phyloP scores from a whole-genome alignment of 805 yeast genomes.

The Starmerella riodocensis region DNA sequence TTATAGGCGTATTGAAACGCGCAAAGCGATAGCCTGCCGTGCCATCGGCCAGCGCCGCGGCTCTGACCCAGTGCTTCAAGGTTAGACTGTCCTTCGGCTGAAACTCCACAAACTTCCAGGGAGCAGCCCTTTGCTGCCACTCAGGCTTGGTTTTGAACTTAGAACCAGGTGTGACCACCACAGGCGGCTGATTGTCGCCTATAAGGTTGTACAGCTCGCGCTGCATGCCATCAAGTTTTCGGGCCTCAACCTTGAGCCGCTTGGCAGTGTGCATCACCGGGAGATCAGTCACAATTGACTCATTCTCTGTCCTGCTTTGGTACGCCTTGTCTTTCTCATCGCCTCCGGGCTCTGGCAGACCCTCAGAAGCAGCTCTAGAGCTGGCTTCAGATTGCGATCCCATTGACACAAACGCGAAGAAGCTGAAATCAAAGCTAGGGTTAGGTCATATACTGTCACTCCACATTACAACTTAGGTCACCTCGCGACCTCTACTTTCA shows the following conservation, averaged over 20 bases:
- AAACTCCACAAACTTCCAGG: constrained; percentile 68
- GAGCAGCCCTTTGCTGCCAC: constrained; percentile 50
- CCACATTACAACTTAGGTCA: too few relatives aligned
- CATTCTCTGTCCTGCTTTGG: background rate
- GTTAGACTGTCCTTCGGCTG: constrained; percentile 38
- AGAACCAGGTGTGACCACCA: constrained; percentile 36
- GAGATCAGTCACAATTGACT: constrained; percentile 12
- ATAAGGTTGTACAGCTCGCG: constrained; percentile 77
- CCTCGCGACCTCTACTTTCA: too few relatives aligned
- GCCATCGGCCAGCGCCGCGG: constrained; percentile 15
- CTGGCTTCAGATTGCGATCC: background rate
- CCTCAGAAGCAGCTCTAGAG: constrained; percentile 4
- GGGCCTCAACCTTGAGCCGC: constrained; percentile 25
- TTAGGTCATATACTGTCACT: too few relatives aligned
- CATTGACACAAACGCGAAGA: too few relatives aligned
- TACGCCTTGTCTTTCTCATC: background rate
- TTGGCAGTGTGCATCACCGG: constrained; percentile 22
- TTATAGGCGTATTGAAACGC: constrained; percentile 55
- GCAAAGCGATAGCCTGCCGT: constrained; percentile 50
- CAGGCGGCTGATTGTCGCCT: constrained; percentile 88
- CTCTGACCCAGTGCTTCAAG: constrained; percentile 73
- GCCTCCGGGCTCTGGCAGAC: background rate
- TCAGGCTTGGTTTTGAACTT: constrained; percentile 55
- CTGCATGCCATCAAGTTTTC: constrained; percentile 52
- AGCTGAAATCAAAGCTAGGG: too few relatives aligned